A percentile compares a stretch with the other conserved stretches of the same genome.
Evolutionary conservation across 164 flowering plant genomes (phyloP).

Genomic region (Pachysandra terminalis): DNA sequence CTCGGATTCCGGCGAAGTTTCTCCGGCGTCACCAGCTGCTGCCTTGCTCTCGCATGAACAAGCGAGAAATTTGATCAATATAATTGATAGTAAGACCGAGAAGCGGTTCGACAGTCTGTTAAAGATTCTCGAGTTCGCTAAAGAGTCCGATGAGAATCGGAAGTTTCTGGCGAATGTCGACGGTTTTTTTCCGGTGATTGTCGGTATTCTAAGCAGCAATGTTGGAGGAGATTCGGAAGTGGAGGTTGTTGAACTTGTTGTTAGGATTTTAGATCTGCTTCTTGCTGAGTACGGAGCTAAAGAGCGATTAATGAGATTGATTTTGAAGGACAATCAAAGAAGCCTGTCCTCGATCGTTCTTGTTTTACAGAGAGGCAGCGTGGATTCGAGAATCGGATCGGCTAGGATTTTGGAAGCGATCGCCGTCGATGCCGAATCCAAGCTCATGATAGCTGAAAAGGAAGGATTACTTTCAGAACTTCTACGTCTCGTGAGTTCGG

Average conservation of each 20-base stretch:
- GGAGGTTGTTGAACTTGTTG: conserved; percentile 21
- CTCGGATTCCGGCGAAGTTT: not conserved
- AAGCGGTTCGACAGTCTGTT: conserved; percentile 13
- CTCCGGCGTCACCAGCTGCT: not conserved
- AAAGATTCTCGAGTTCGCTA: conserved; percentile 32
- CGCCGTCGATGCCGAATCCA: conserved; percentile 40
- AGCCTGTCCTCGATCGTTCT: conserved; percentile 29
- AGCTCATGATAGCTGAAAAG: conserved; percentile 32
- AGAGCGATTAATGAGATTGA: conserved; percentile 10
- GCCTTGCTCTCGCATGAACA: conserved; percentile 18
- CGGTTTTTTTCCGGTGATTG: conserved; percentile 34
- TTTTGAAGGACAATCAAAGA: conserved; percentile 22
- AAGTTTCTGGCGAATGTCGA: conserved; percentile 34
- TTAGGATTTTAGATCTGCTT: conserved; percentile 34
- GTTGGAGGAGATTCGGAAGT: conserved; percentile 1
- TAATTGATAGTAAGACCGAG: not conserved
- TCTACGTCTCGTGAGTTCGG: conserved; percentile 24
- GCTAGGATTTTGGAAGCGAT: conserved; percentile 39
- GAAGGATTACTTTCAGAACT: conserved; percentile 40
- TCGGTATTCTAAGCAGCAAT: conserved; percentile 26
- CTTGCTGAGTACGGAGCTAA: conserved; percentile 19
- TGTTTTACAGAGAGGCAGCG: conserved; percentile 33
- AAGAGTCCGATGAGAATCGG: conserved; percentile 41
- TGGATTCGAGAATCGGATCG: conserved; percentile 32
- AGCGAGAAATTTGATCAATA: conserved; percentile 14